Percentiles rank a stretch among this genome's conserved stretches.
Evolutionary conservation across 306 rosid genomes (phyloP).

Genomic region (Fagus sylvatica): DNA sequence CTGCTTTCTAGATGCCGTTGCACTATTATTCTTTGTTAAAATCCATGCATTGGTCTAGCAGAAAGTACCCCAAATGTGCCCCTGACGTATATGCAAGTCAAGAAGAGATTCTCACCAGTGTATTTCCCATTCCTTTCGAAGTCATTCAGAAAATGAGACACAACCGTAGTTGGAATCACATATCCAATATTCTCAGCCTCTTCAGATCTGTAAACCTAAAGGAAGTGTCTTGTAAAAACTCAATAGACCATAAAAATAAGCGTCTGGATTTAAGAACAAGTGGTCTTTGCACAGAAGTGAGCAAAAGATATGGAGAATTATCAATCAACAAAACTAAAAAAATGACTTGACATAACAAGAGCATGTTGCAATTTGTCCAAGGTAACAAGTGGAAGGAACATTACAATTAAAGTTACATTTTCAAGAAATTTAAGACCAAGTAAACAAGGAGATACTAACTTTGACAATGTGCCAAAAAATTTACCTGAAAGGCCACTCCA

Average conservation of each 20-base stretch:
- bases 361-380: constrained; percentile 15
- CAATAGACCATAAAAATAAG: constrained; percentile 14
- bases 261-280: constrained; percentile 1
- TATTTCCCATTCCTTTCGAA: constrained; percentile 83
- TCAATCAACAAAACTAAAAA: constrained; percentile 14
- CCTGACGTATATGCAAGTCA: constrained; percentile 4
- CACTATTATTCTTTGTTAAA: neutral
- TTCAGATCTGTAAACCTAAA: constrained; percentile 97
- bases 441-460: constrained; percentile 15
- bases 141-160: constrained; percentile 91
- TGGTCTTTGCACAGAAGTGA: constrained; percentile 19
- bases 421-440: constrained; percentile 16
- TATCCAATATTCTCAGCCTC: constrained; percentile 99
- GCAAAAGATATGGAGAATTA: constrained; percentile 9
- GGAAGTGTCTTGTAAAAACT: constrained; percentile 52
- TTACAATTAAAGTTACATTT: neutral
- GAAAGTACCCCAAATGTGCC: constrained; percentile 21
- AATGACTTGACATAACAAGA: constrained; percentile 3
- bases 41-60: constrained; percentile 20
- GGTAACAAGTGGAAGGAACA: constrained; percentile 9
- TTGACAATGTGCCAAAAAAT: constrained; percentile 38
- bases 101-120: constrained; percentile 68
- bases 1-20: constrained; percentile 9
- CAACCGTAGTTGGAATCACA: constrained; percentile 95
- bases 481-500: constrained; percentile 99